phyloP scores from a whole-genome alignment of 805 yeast species.

The Candida alai region DNA sequence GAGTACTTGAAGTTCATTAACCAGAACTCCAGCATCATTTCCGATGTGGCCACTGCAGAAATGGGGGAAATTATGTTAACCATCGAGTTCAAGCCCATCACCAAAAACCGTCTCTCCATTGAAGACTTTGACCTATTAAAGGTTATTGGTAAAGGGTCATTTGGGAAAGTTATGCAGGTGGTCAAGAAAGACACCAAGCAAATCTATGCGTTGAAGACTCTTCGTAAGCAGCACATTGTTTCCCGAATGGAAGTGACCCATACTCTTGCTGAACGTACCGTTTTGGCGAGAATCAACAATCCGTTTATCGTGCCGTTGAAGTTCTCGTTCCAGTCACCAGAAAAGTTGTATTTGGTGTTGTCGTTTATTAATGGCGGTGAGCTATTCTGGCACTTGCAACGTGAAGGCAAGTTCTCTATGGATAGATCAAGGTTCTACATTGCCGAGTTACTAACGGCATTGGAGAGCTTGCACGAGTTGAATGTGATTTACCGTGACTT shows the following conservation, averaged over 20 bases:
- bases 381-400: conserved; percentile 87
- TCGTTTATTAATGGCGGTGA: conserved; percentile 98
- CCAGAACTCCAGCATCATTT: conserved; percentile 27
- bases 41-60: conserved; percentile 24
- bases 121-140: conserved; percentile 91
- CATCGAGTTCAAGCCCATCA: conserved; percentile 63
- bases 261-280: conserved; percentile 94
- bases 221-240: conserved; percentile 91
- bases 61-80: conserved; percentile 57
- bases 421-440: conserved; percentile 90
- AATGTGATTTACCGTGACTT: conserved; percentile 93
- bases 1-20: conserved; percentile 34
- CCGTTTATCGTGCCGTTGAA: conserved; percentile 96
- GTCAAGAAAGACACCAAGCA: conserved; percentile 92
- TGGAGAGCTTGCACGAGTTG: conserved; percentile 85
- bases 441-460: conserved; percentile 89
- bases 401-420: conserved; percentile 82
- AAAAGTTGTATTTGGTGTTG: conserved; percentile 82
- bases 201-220: conserved; percentile 89
- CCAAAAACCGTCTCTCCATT: conserved; percentile 68
- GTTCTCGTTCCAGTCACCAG: conserved; percentile 96
- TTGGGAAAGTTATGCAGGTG: conserved; percentile 99
- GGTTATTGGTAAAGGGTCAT: conserved; percentile 96
- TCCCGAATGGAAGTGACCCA: conserved; percentile 93
- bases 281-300: conserved; percentile 84